Evolutionary conservation across 257 asterid genomes (phyloP).

Genomic region (Apocynum venetum): DNA sequence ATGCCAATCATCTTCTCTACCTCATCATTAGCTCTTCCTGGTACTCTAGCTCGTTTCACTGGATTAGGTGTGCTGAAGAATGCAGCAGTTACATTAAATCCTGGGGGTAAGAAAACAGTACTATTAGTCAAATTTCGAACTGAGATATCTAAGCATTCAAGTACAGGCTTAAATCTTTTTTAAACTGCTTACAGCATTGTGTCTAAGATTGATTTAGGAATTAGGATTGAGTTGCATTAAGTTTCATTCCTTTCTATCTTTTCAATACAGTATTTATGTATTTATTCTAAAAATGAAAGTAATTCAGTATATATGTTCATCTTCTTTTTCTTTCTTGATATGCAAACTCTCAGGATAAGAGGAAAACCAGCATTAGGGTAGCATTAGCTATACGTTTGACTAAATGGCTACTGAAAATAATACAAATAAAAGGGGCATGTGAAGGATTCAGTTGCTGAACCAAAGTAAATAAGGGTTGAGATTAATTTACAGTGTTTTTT

Average conservation of each 20-base stretch:
- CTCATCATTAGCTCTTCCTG: slow-evolving; percentile 93
- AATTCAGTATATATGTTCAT: not conserved
- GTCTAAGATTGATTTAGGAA: not conserved
- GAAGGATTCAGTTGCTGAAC: not conserved
- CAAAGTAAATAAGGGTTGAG: not conserved
- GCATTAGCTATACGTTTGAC: not conserved
- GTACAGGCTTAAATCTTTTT: not conserved
- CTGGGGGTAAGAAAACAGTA: slow-evolving; percentile 65
- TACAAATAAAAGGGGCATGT: not conserved
- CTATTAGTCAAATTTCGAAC: not conserved
- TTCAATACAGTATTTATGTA: not conserved
- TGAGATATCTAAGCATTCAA: not conserved
- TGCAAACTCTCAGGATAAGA: not conserved
- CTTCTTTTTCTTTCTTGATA: not conserved
- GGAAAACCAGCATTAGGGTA: not conserved
- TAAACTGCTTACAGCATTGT: not conserved
- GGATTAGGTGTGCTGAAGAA: slow-evolving; percentile 68
- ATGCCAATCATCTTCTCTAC: slow-evolving; percentile 99
- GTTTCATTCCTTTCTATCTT: not conserved
- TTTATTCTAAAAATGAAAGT: not conserved
- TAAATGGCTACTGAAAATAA: not conserved
- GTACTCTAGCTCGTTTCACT: slow-evolving; percentile 92
- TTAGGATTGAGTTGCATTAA: not conserved
- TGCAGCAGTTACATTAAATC: slow-evolving; percentile 78
- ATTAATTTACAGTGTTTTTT: not conserved